Percentiles rank a stretch among this genome's conserved stretches.
phyloP scores from a whole-genome alignment of 2,329 filamentous ascomycete genomes.

The Pestalotiopsis sp. region DNA sequence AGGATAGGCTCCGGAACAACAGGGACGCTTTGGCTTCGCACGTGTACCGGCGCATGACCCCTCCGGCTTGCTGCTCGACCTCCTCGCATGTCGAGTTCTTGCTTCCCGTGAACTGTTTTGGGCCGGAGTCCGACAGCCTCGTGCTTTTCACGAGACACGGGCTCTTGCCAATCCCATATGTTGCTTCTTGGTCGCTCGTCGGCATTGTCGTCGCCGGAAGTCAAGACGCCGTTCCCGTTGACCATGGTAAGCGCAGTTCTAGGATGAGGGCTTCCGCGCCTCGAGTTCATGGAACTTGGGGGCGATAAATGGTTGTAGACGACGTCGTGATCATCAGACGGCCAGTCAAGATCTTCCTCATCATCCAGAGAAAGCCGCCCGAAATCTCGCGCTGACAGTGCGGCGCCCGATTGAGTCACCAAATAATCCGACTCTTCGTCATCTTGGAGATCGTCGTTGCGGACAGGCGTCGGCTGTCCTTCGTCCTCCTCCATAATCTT shows the following conservation, averaged over 20 bases:
- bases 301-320: constrained; percentile 61
- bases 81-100: constrained; percentile 70
- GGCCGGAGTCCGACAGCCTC: constrained; percentile 65
- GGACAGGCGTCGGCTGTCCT: constrained; percentile 53
- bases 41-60: constrained; percentile 69
- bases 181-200: constrained; percentile 65
- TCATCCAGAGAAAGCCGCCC: constrained; percentile 61
- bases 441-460: constrained; percentile 29
- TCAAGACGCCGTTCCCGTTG: constrained; percentile 48
- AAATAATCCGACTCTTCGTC: constrained; percentile 25
- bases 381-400: constrained; percentile 43
- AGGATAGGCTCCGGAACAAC: constrained; percentile 67
- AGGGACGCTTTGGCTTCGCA: constrained; percentile 81
- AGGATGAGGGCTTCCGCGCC: constrained; percentile 55
- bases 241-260: constrained; percentile 57
- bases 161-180: constrained; percentile 80
- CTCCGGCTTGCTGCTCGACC: constrained; percentile 70
- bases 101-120: constrained; percentile 77
- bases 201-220: constrained; percentile 34
- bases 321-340: constrained; percentile 56
- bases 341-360: constrained; percentile 68
- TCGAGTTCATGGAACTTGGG: constrained; percentile 58
- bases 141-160: constrained; percentile 62
- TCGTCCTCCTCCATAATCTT: constrained; percentile 69
- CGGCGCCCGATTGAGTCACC: constrained; percentile 33